phyloP scores from a whole-genome alignment of 352 stramenopile species.

The Pythium myriotylum region DNA sequence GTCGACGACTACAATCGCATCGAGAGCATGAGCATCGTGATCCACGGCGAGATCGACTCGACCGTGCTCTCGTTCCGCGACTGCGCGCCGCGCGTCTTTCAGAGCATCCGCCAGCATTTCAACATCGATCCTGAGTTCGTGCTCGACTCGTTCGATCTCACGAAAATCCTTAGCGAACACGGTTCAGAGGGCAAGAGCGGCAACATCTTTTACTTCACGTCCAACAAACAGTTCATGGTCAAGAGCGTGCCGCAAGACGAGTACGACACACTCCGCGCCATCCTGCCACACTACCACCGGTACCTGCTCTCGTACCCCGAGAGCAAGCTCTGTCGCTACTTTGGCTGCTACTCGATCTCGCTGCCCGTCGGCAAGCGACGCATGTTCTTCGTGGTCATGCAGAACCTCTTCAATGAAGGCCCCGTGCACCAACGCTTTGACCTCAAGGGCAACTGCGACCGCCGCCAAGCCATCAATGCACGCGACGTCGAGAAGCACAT shows the following conservation, averaged over 20 bases:
- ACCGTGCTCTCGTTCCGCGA: slow-evolving; percentile 71
- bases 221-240: slow-evolving; percentile 89
- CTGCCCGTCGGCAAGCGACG: slow-evolving; percentile 78
- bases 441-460: slow-evolving; percentile 81
- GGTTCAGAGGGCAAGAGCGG: slow-evolving; percentile 83
- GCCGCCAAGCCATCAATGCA: slow-evolving; percentile 66
- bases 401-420: slow-evolving; percentile 83
- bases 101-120: slow-evolving; percentile 76
- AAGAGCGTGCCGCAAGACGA: slow-evolving; percentile 87
- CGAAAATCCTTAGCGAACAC: slow-evolving; percentile 73
- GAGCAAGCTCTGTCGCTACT: slow-evolving; percentile 80
- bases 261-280: slow-evolving; percentile 79
- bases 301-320: slow-evolving; percentile 77
- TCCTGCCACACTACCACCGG: slow-evolving; percentile 82
- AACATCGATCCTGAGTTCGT: slow-evolving; percentile 70
- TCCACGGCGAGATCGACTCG: slow-evolving; percentile 59
- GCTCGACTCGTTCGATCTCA: slow-evolving; percentile 75
- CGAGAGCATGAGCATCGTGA: slow-evolving; percentile 70
- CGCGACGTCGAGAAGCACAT: slow-evolving; percentile 67
- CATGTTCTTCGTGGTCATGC: slow-evolving; percentile 91
- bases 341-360: slow-evolving; percentile 86
- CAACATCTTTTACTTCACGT: slow-evolving; percentile 90
- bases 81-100: slow-evolving; percentile 79
- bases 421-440: slow-evolving; percentile 82
- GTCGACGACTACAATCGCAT: slow-evolving; percentile 76